These are phyloP conservation scores for Rhizophagus clarus DNA, from an alignment of 192 early-diverging fungal genomes.

Conservation along the genomic window DNA sequence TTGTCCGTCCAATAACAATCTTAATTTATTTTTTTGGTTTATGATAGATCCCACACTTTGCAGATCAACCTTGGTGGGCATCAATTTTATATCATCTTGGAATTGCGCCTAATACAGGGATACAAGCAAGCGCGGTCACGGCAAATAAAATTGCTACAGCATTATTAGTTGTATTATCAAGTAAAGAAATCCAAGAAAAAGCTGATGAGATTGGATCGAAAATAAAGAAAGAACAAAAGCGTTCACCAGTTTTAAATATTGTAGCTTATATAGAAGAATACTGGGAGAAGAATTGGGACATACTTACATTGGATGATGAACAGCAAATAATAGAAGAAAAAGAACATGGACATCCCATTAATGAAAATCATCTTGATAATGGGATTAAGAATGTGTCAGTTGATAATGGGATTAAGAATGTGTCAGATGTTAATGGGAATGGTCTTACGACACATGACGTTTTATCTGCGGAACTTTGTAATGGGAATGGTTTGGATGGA, in stretches of 20 bases:
- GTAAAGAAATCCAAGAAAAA: neutral
- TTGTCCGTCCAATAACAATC: neutral
- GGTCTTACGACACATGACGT: too few species aligned
- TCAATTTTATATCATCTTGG: conserved; percentile 4
- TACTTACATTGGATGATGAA: neutral
- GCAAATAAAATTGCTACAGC: neutral
- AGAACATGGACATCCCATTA: too few species aligned
- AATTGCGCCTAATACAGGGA: neutral
- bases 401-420: too few species aligned
- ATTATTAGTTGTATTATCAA: neutral
- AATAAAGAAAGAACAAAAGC: conserved; percentile 5
- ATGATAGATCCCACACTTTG: neutral
- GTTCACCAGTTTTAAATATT: neutral
- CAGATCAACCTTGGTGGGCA: conserved; percentile 24
- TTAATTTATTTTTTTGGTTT: neutral
- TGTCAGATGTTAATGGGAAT: too few species aligned
- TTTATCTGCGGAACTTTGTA: too few species aligned
- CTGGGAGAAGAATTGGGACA: neutral
- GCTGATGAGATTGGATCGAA: neutral
- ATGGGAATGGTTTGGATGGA: too few species aligned
- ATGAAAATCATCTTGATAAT: too few species aligned
- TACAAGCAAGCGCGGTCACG: neutral
- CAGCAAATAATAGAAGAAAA: too few species aligned
- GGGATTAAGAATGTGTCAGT: too few species aligned
- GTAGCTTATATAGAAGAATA: conserved; percentile 3